Evolutionary conservation across 305 asterid genomes (phyloP), one percentile per base, ranked within the genome.

Genomic region (Euphrasia arctica): DNA sequence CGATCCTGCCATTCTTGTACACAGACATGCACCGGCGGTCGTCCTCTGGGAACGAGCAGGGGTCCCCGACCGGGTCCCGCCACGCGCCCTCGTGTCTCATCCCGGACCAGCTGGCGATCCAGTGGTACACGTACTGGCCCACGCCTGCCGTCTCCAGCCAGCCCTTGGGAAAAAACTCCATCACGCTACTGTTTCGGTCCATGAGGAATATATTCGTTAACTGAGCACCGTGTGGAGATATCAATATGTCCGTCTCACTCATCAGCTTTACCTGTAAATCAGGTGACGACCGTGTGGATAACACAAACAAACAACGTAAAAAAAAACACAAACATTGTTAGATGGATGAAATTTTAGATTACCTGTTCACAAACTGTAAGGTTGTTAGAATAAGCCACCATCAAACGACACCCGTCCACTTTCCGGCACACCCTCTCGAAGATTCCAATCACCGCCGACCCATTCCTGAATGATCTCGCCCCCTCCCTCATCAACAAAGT

Each of bases 141-240:
- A 68, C 13, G 2, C 89, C 84, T n/a, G 87, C 89, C 11, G 72
- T 70, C 66, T 83, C 78, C 1, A 74, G 64, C 94, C 90, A 83
- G 31, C 90, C 94, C 72, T 79, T 83, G 4, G 94, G 90, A 70
- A 79, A 86, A 43, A 86, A 67, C 61, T 86, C 86, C 94, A 83
- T 78, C 8, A 85, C 74, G 58, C 84, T 83, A 71, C 87, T 83
- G 75, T 74, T 70, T 0, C 74, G 64, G 42, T 83, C 85, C 87
- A 83, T 80, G 64, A 85, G 74, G 71, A 83, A 52, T 84, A 83
- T 77, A 77, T 83, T 79, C 0, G 83, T 71, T n/a, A 83, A 51
- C 63, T 83, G 87, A 36, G 89, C 93, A 12, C 93, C 93, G 32
- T 77, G 85, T 12, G 89, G 78, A 14, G 93, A 81, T 41, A 83